Conservation (phyloP, 1,139 yeast genomes). For the Geotrichum citri-aurantii region DNA sequence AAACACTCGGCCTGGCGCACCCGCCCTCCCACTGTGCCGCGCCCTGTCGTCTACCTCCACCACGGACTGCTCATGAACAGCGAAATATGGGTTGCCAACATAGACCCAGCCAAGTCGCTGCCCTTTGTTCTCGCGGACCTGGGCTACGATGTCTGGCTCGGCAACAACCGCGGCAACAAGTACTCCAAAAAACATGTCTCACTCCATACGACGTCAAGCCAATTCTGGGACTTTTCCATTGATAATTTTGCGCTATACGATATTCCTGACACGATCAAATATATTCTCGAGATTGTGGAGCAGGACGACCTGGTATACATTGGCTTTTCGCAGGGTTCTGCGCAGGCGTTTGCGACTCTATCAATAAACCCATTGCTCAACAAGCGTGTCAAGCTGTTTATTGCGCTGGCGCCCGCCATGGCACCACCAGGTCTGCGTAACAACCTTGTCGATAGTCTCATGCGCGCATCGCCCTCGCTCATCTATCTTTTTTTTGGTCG, state of each 20-base stretch:
- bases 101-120: constrained; percentile 55
- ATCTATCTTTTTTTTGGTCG: constrained; percentile 72
- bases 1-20: constrained; percentile 39
- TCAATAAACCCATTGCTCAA: constrained; percentile 67
- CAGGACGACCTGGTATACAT: constrained; percentile 52
- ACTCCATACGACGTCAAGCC: constrained; percentile 41
- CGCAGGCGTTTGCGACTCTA: constrained; percentile 80
- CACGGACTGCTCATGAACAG: constrained; percentile 90
- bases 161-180: constrained; percentile 86
- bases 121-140: constrained; percentile 72
- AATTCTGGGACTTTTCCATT: constrained; percentile 79
- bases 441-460: constrained; percentile 64
- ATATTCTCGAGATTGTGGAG: constrained; percentile 48
- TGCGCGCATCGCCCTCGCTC: constrained; percentile 72
- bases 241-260: constrained; percentile 84
- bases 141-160: constrained; percentile 91
- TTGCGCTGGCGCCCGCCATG: constrained; percentile 90
- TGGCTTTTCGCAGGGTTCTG: constrained; percentile 90
- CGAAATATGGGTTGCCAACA: constrained; percentile 73
- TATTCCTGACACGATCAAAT: constrained; percentile 68
- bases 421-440: constrained; percentile 84
- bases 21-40: constrained; percentile 15
- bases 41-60: constrained; percentile 68
- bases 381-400: constrained; percentile 58
- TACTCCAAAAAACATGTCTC: constrained; percentile 56